phyloP scores from a whole-genome alignment of 2,329 filamentous ascomycete species.

The Penicillium aurantiogriseum region DNA sequence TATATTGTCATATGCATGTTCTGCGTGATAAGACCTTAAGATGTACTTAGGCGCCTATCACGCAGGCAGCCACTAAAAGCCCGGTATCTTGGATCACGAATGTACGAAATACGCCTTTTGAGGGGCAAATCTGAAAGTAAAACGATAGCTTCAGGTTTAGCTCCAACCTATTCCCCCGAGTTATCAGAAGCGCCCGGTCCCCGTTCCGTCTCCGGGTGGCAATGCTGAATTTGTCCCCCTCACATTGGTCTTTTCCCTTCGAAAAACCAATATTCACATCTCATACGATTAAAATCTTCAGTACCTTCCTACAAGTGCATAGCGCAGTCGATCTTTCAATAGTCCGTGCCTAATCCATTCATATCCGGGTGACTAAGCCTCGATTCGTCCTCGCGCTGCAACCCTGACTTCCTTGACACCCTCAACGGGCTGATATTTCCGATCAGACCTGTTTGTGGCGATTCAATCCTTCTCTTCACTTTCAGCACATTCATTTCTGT shows the following conservation, averaged over 20 bases:
- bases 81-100: not conserved
- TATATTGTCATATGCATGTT: not conserved
- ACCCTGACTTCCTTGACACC: not conserved
- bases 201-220: slow-evolving; percentile 9
- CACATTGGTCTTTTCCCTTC: not conserved
- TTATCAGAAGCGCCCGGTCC: slow-evolving; percentile 1
- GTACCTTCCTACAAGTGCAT: not conserved
- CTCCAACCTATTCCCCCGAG: not conserved
- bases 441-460: slow-evolving; percentile 8
- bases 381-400: not conserved
- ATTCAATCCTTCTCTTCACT: slow-evolving; percentile 11
- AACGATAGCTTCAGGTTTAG: slow-evolving; percentile 5
- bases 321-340: slow-evolving; percentile 9
- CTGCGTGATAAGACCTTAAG: not conserved
- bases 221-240: slow-evolving; percentile 2
- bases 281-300: not conserved
- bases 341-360: not conserved
- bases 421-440: slow-evolving; percentile 10
- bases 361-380: slow-evolving; percentile 10
- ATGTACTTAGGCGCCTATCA: not conserved
- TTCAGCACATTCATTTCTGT: slow-evolving; percentile 19
- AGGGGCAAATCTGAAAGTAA: slow-evolving; percentile 1
- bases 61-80: no score
- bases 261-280: not conserved
- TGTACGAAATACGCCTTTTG: not conserved